Evolutionary conservation across 1,284 basidiomycete species (phyloP).

Genomic region (Melampsora americana): DNA sequence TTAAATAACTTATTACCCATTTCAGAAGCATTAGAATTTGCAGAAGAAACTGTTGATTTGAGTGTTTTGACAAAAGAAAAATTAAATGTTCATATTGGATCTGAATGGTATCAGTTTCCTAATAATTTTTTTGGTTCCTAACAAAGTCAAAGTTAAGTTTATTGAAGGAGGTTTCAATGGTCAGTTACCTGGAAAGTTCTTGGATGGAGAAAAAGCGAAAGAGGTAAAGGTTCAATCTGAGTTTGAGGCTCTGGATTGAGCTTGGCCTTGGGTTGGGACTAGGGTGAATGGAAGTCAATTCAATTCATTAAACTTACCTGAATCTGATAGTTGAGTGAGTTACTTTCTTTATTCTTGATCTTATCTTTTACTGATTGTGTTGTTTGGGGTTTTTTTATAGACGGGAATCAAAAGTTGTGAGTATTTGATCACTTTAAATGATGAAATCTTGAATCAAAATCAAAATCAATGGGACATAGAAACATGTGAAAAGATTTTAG

Average conservation of each 20-base stretch:
- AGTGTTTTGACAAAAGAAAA: slow-evolving; percentile 25
- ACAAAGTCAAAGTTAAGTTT: slow-evolving; percentile 75
- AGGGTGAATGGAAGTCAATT: slow-evolving; percentile 65
- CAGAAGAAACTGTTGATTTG: slow-evolving; percentile 32
- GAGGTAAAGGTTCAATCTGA: slow-evolving; percentile 49
- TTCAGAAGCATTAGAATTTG: slow-evolving; percentile 64
- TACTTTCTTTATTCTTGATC: background rate
- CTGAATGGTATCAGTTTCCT: slow-evolving; percentile 96
- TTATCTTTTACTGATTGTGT: background rate
- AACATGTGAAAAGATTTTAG: slow-evolving; percentile 17
- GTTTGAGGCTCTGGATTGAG: slow-evolving; percentile 53
- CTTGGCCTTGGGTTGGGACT: slow-evolving; percentile 69
- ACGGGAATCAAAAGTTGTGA: slow-evolving; percentile 70
- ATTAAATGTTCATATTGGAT: slow-evolving; percentile 79
- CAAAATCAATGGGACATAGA: background rate
- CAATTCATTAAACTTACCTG: slow-evolving; percentile 85
- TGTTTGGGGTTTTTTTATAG: slow-evolving; percentile 59
- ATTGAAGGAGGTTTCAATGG: slow-evolving; percentile 86
- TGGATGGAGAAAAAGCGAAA: slow-evolving; percentile 50
- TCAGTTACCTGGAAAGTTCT: slow-evolving; percentile 80
- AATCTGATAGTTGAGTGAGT: slow-evolving; percentile 74
- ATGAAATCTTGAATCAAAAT: background rate
- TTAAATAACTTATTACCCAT: slow-evolving; percentile 68
- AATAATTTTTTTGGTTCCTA: slow-evolving; percentile 82
- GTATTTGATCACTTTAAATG: slow-evolving; percentile 72